These are phyloP conservation scores for Sporothrix sp. DNA, from an alignment of 2,329 filamentous ascomycete genomes.

Conservation along the genomic window DNA sequence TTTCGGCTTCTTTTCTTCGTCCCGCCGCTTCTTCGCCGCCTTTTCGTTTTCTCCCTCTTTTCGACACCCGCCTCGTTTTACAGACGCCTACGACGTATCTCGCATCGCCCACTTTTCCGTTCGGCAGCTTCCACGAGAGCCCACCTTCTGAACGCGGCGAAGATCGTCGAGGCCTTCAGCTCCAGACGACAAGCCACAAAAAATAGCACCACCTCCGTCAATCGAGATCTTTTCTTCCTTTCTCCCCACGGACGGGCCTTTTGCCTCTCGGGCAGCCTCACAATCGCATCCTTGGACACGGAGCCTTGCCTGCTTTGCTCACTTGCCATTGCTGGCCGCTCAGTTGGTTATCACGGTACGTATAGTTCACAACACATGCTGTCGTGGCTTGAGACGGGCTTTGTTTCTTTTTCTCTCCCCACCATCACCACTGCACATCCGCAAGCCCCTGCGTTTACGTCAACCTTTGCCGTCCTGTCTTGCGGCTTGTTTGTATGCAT, in stretches of 20 bases:
- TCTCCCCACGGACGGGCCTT: conserved; percentile 1
- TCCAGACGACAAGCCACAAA: conserved; percentile 3
- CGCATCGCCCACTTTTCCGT: conserved; percentile 2
- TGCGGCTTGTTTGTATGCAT: neutral
- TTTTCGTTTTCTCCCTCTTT: neutral
- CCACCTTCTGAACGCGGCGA: conserved; percentile 12
- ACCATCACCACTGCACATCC: neutral
- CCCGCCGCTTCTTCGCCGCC: neutral
- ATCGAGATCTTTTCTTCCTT: conserved; percentile 1
- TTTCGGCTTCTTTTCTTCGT: neutral
- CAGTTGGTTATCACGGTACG: too few species aligned
- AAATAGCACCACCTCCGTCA: conserved; percentile 4
- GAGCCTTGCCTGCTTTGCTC: too few species aligned
- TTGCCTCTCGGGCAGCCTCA: neutral
- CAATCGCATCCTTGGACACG: neutral
- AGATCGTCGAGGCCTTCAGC: conserved; percentile 14
- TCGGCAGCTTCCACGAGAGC: conserved; percentile 1
- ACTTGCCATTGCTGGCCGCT: neutral
- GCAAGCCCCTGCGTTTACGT: neutral
- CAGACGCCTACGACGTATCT: neutral
- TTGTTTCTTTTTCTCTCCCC: neutral
- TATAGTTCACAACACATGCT: too few species aligned
- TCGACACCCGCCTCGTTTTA: neutral
- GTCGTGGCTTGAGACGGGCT: too few species aligned
- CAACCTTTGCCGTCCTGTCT: neutral